Evolutionary conservation across 164 flowering plant genomes (phyloP).

Genomic region (Stephania japonica): DNA sequence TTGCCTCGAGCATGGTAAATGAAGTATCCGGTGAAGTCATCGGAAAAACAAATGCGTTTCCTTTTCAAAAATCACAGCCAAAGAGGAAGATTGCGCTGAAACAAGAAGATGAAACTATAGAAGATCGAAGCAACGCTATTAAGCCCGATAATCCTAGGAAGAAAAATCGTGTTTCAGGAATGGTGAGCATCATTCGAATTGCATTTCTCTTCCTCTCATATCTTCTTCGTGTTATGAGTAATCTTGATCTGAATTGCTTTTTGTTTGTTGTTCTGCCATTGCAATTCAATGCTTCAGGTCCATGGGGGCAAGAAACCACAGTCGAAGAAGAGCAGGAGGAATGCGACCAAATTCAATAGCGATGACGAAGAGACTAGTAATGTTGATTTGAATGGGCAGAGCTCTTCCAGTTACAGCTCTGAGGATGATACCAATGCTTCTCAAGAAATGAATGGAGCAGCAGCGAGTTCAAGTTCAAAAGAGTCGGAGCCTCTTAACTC

Average conservation of each 20-base stretch:
- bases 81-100: conserved; percentile 19
- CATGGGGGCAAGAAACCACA: conserved; percentile 40
- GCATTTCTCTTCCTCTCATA: background rate
- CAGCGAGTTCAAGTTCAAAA: conserved; percentile 23
- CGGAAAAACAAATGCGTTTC: conserved; percentile 11
- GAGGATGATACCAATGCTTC: conserved; percentile 61
- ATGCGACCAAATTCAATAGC: conserved; percentile 12
- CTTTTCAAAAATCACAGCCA: conserved; percentile 15
- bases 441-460: conserved; percentile 41
- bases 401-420: conserved; percentile 49
- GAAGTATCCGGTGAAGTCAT: conserved; percentile 21
- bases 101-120: background rate
- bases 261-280: background rate
- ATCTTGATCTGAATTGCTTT: conserved; percentile 11
- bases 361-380: conserved; percentile 30
- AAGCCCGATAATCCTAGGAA: conserved; percentile 36
- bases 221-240: background rate
- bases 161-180: conserved; percentile 31
- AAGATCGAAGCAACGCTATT: conserved; percentile 16
- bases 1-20: conserved; percentile 4
- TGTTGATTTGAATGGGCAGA: conserved; percentile 25
- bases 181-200: conserved; percentile 35
- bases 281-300: conserved; percentile 25
- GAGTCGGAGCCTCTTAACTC: conserved; percentile 21
- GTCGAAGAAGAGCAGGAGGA: conserved; percentile 40